A percentile compares a stretch with the other conserved stretches of the same genome.
Conservation (phyloP, 768 basidiomycete species). For the Amanita rubescens region DNA sequence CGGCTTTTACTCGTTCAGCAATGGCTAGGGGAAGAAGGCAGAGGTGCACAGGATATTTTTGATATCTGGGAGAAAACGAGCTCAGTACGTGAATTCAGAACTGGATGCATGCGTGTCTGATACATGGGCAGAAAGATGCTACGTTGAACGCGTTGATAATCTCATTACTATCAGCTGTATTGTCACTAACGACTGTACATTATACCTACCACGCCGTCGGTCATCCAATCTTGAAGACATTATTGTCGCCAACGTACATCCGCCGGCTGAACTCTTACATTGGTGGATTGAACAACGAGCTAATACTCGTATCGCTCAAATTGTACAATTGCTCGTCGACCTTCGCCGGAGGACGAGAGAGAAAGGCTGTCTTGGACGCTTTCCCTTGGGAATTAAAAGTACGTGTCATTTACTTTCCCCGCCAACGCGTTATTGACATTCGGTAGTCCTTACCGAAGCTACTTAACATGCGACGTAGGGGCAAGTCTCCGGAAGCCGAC, state of each 20-base stretch:
- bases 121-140: conserved; percentile 22
- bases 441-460: conserved; percentile 58
- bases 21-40: conserved; percentile 54
- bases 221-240: conserved; percentile 49
- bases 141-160: conserved; percentile 38
- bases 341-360: conserved; percentile 62
- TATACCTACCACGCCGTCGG: conserved; percentile 62
- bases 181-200: conserved; percentile 58
- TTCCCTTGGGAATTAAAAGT: conserved; percentile 82
- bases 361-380: conserved; percentile 51
- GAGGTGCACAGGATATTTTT: conserved; percentile 57
- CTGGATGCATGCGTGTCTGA: background rate
- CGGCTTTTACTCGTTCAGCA: conserved; percentile 50
- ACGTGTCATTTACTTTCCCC: conserved; percentile 2
- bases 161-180: conserved; percentile 49
- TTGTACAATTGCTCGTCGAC: conserved; percentile 52
- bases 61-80: conserved; percentile 48
- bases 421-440: conserved; percentile 5
- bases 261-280: conserved; percentile 57
- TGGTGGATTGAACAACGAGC: conserved; percentile 53
- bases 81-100: conserved; percentile 32
- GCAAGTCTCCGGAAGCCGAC: conserved; percentile 33
- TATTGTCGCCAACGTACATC: conserved; percentile 50
- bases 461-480: conserved; percentile 61
- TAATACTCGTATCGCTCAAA: conserved; percentile 59